These are phyloP conservation scores for Saccharomyces hybrid DNA, from an alignment of 1,139 yeast species.

Conservation along the genomic window DNA sequence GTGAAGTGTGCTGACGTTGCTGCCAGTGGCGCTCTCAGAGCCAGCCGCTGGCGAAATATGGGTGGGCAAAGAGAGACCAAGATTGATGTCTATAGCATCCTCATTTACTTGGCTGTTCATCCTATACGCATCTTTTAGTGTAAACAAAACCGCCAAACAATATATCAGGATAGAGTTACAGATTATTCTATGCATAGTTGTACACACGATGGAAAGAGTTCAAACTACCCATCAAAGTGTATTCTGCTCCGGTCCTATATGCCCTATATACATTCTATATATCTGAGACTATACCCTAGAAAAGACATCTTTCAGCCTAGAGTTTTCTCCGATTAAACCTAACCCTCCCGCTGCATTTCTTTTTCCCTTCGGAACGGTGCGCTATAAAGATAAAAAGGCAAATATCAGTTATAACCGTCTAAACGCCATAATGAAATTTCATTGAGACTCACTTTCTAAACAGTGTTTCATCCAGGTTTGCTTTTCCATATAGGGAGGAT, in stretches of 20 bases:
- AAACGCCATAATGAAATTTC: not conserved
- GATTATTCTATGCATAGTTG: too few species aligned
- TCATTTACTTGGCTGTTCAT: not conserved
- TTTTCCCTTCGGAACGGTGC: not conserved
- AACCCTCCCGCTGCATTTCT: not conserved
- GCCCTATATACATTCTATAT: too few species aligned
- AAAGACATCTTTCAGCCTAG: too few species aligned
- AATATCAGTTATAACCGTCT: not conserved
- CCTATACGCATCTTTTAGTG: not conserved
- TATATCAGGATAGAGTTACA: too few species aligned
- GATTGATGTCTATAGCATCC: not conserved
- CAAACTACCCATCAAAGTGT: too few species aligned
- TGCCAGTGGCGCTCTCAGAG: not conserved
- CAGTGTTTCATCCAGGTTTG: not conserved
- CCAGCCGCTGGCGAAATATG: not conserved
- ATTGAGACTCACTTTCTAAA: not conserved
- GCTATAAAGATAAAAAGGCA: not conserved
- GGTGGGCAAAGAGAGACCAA: not conserved
- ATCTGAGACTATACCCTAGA: too few species aligned
- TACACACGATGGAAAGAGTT: too few species aligned
- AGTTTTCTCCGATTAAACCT: not conserved
- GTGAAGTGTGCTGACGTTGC: not conserved
- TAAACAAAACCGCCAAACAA: too few species aligned
- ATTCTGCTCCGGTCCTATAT: too few species aligned
- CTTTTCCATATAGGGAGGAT: too few species aligned